Conservation (phyloP, 441 rosid genomes). For the Metrosideros polymorpha region DNA sequence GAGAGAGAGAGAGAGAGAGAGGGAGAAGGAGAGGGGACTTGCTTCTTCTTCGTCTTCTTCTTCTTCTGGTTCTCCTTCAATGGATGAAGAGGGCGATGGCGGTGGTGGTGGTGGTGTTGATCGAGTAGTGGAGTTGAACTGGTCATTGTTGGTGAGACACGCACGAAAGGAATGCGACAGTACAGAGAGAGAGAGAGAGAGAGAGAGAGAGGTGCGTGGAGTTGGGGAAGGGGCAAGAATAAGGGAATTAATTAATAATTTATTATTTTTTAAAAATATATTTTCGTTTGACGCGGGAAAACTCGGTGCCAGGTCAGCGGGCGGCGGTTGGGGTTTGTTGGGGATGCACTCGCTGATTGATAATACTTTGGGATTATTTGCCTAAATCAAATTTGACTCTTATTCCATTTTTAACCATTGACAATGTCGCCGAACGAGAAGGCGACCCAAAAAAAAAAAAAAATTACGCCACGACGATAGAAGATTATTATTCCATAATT, state of each 20-base stretch:
- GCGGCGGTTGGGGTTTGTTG: neutral
- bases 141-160: conserved; percentile 19
- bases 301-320: neutral
- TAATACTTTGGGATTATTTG: neutral
- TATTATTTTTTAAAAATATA: neutral
- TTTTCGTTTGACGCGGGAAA: neutral
- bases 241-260: neutral
- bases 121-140: conserved; percentile 25
- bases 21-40: neutral
- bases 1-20: neutral
- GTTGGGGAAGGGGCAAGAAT: neutral
- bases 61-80: neutral
- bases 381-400: neutral
- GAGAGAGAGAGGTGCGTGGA: conserved; percentile 10
- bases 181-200: conserved; percentile 2
- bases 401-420: neutral
- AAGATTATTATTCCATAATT: too few relatives aligned
- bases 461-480: too few relatives aligned
- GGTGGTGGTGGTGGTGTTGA: neutral
- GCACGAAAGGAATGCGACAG: conserved; percentile 36
- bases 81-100: neutral
- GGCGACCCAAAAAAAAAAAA: neutral
- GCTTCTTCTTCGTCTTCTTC: neutral
- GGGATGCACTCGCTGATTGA: neutral
- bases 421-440: neutral